A percentile compares a stretch with the other conserved stretches of the same genome.
phyloP scores from a whole-genome alignment of 2,329 filamentous ascomycete genomes.

The Fusarium napiforme region DNA sequence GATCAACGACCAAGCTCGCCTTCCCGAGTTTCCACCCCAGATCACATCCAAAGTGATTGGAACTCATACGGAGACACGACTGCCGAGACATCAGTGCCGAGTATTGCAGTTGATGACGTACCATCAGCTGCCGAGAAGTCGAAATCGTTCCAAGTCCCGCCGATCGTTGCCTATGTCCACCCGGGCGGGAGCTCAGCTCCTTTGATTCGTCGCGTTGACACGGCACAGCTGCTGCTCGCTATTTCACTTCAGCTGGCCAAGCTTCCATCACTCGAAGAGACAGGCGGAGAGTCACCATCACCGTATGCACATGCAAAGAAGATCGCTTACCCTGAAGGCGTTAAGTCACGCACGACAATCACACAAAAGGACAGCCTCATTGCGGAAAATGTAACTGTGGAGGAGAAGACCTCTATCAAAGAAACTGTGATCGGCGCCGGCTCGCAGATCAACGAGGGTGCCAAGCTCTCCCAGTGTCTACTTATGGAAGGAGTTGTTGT shows the following conservation, averaged over 20 bases:
- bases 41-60: slow-evolving; percentile 20
- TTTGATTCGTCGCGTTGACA: slow-evolving; percentile 89
- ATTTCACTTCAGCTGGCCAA: slow-evolving; percentile 90
- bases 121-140: slow-evolving; percentile 18
- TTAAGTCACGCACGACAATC: slow-evolving; percentile 84
- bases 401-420: slow-evolving; percentile 92
- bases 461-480: slow-evolving; percentile 85
- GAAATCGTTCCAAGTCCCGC: slow-evolving; percentile 63
- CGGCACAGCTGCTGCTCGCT: slow-evolving; percentile 80
- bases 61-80: background rate
- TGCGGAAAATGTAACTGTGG: slow-evolving; percentile 87
- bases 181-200: slow-evolving; percentile 64
- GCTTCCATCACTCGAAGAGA: slow-evolving; percentile 75
- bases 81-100: background rate
- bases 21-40: slow-evolving; percentile 39
- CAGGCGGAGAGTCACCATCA: slow-evolving; percentile 66
- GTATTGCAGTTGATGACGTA: slow-evolving; percentile 9
- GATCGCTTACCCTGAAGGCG: slow-evolving; percentile 83
- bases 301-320: slow-evolving; percentile 83
- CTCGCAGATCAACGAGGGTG: slow-evolving; percentile 87
- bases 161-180: slow-evolving; percentile 86
- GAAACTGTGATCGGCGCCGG: slow-evolving; percentile 89
- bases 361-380: slow-evolving; percentile 84
- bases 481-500: slow-evolving; percentile 93
- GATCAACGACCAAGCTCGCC: slow-evolving; percentile 47